These are phyloP conservation scores for Nothopassalora personata DNA, from an alignment of 2,329 filamentous ascomycete species.

Conservation along the genomic window DNA sequence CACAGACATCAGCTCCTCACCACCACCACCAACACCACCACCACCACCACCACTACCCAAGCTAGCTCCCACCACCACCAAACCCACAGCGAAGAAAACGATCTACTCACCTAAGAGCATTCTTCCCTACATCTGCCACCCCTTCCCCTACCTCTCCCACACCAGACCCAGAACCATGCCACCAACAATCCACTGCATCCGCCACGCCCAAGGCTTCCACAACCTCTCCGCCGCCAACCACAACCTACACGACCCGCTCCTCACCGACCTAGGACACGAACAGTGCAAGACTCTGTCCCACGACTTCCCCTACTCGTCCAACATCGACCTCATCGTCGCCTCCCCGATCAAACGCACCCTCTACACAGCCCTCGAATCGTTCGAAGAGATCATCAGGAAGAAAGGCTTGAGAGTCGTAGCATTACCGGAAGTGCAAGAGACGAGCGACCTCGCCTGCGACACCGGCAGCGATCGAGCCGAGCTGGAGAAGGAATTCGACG, in stretches of 20 bases:
- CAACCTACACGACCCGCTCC: conserved; percentile 65
- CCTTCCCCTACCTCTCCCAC: background rate
- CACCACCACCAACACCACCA: background rate
- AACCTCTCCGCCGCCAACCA: conserved; percentile 70
- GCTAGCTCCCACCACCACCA: background rate
- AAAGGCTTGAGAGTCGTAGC: conserved; percentile 54
- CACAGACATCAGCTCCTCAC: background rate
- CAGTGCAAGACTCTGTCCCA: conserved; percentile 64
- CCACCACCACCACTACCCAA: background rate
- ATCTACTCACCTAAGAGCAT: background rate
- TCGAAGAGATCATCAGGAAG: conserved; percentile 51
- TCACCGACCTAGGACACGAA: conserved; percentile 68
- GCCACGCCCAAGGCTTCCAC: conserved; percentile 72
- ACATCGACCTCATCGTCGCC: conserved; percentile 65
- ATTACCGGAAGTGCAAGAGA: conserved; percentile 74
- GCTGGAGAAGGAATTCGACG: conserved; percentile 57
- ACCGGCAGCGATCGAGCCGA: conserved; percentile 56
- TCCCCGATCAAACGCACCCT: conserved; percentile 78
- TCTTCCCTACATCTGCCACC: background rate
- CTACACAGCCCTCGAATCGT: conserved; percentile 67
- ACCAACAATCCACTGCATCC: conserved; percentile 56
- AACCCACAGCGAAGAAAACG: background rate
- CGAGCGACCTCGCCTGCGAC: conserved; percentile 69
- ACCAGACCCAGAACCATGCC: conserved; percentile 25
- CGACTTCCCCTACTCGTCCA: conserved; percentile 59